Evolutionary conservation across 1,284 basidiomycete genomes (phyloP).

Genomic region (Boletus mariae): DNA sequence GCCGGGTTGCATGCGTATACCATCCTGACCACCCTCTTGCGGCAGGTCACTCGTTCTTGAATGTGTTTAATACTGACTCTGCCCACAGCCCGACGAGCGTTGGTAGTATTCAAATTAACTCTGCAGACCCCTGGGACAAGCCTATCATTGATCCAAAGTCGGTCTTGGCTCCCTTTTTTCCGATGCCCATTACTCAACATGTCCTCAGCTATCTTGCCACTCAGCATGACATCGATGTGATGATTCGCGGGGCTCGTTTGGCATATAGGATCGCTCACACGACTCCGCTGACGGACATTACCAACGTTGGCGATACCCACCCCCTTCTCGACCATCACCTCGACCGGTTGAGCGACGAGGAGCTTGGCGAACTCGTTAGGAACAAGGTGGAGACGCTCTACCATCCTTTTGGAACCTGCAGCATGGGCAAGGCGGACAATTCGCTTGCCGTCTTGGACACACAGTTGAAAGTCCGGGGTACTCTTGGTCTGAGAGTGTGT

Average conservation of each 20-base stretch:
- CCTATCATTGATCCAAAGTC: conserved; percentile 47
- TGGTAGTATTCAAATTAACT: conserved; percentile 40
- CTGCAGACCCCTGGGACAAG: conserved; percentile 38
- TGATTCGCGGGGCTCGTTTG: conserved; percentile 52
- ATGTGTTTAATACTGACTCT: background rate
- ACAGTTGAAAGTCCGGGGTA: conserved; percentile 47
- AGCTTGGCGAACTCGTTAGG: conserved; percentile 42
- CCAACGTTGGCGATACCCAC: conserved; percentile 41
- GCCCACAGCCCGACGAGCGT: conserved; percentile 41
- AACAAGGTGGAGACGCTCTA: conserved; percentile 55
- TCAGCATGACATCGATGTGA: conserved; percentile 50
- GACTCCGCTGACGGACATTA: conserved; percentile 44
- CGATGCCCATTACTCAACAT: background rate
- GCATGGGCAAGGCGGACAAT: conserved; percentile 44
- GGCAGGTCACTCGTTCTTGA: conserved; percentile 11
- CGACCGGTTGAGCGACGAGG: conserved; percentile 39
- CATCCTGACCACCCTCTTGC: conserved; percentile 21
- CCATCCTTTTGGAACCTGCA: conserved; percentile 55
- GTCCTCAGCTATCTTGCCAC: conserved; percentile 51
- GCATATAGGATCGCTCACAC: conserved; percentile 48
- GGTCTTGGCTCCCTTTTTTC: conserved; percentile 5
- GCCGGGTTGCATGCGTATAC: conserved; percentile 17
- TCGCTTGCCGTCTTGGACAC: conserved; percentile 47
- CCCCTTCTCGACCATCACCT: conserved; percentile 44
- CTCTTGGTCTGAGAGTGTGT: conserved; percentile 47